Evolutionary conservation across 1,284 basidiomycete species (phyloP).

Genomic region (Leccinum pachyderme): DNA sequence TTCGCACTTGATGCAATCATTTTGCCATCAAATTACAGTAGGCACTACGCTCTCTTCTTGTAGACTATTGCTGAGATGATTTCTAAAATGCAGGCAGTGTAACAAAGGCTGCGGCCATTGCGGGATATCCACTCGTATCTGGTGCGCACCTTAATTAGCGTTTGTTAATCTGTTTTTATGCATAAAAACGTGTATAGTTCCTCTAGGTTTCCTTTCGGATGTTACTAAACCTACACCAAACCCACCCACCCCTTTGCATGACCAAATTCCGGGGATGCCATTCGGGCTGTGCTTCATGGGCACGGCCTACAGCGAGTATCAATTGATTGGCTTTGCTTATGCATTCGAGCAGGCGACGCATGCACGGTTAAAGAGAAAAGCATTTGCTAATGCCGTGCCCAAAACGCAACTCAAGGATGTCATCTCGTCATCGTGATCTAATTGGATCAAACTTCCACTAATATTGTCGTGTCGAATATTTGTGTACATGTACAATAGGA

Average conservation of each 20-base stretch:
- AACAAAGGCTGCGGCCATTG: constrained; percentile 25
- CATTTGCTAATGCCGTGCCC: constrained; percentile 24
- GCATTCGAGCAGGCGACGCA: constrained; percentile 57
- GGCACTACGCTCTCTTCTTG: background rate
- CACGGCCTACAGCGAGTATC: constrained; percentile 49
- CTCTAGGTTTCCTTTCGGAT: constrained; percentile 46
- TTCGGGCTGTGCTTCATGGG: constrained; percentile 52
- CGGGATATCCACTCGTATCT: constrained; percentile 27
- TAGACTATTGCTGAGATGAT: background rate
- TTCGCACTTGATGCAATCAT: constrained; percentile 46
- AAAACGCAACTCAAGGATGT: constrained; percentile 25
- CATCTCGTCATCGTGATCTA: constrained; percentile 6
- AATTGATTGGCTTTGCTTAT: constrained; percentile 48
- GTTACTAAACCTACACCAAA: constrained; percentile 25
- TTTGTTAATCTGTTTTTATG: background rate
- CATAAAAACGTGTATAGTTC: constrained; percentile 32
- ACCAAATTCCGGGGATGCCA: constrained; percentile 41
- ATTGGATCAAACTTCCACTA: background rate
- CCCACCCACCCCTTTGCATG: constrained; percentile 32
- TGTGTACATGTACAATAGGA: background rate
- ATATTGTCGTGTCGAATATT: background rate
- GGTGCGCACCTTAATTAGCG: constrained; percentile 12
- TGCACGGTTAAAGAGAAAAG: constrained; percentile 37
- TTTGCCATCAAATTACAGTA: constrained; percentile 37
- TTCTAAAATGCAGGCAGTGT: constrained; percentile 6